Base-by-base conservation (phyloP, 225 moss, liverwort and hornwort genomes). In the Marchantia polymorpha region DNA sequence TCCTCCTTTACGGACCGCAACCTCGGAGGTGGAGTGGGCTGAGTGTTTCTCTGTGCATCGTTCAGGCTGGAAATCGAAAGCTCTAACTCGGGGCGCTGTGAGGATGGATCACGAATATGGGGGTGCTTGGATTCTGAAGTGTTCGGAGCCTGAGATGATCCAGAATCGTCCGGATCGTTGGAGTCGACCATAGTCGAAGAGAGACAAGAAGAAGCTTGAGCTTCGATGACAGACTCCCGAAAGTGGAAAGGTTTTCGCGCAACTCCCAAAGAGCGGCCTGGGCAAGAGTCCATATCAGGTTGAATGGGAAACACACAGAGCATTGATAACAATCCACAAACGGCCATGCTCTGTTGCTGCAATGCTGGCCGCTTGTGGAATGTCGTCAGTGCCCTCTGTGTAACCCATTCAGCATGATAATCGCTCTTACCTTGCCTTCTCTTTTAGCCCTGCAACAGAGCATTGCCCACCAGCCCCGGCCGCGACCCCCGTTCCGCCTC, bases 101-200 rank as follows among this genome's bases (percentile, higher is more conserved):
- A 46, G 73, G 85, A 78, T 19, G 13, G 77, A 17, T 82, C 81
- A 26, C 78, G 82, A 77, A 64, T 72, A 17, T 68, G 73, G 56
- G 14, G 11, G 15, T 61, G 85, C 59, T 83, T 83, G 23, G 79
- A 83, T 64, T 87, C 89, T 55, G 85, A 79, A 6, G 86, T 81
- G 39, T 68, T 78, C 30, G 85, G 84, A 75, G 89, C 83, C 64
- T 83, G 89, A 82, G 89, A 89, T 83, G 89, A 83, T 80, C 83
- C 89, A 58, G 89, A 87, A 82, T 89, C 89, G 80, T 89, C 89
- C 54, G 85, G 87, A 29, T 89, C 89, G 78, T 82, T 83, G 77
- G 78, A 75, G 81, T 85, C 86, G 77, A 85, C 89, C 87, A 89
- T 89, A 85, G 89, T 89, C 74, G 89, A 83, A 80, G 89, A 89